A percentile compares a stretch with the other conserved stretches of the same genome.
Evolutionary conservation across 176 grass and related monocot genomes (phyloP).

Genomic region (Oryza meridionalis): DNA sequence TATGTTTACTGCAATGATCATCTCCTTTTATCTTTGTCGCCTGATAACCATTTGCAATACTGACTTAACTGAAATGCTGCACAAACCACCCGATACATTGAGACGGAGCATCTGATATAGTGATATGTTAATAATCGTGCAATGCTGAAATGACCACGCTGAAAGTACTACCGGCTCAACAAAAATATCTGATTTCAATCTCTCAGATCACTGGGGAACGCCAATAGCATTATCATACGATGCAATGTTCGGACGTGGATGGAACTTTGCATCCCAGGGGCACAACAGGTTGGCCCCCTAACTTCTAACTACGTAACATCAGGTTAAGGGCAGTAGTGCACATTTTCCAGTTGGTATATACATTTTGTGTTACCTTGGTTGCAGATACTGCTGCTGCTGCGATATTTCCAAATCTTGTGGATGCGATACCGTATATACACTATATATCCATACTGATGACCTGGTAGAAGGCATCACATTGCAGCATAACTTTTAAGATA

Average conservation of each 20-base stretch:
- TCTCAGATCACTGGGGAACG: neutral
- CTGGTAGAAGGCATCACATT: neutral
- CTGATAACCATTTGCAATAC: neutral
- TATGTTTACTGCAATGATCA: neutral
- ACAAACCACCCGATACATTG: neutral
- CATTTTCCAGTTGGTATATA: slow-evolving; percentile 5
- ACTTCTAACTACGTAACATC: neutral
- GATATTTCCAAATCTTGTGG: neutral
- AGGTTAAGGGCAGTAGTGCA: slow-evolving; percentile 19
- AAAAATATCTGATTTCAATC: neutral
- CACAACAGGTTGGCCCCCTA: neutral
- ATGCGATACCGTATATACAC: neutral
- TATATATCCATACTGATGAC: neutral
- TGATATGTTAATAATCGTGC: neutral
- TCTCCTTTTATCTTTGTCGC: neutral
- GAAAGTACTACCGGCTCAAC: neutral
- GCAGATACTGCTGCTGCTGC: neutral
- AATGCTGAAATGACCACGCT: neutral
- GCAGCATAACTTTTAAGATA: neutral
- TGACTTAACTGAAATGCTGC: neutral
- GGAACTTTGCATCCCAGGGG: neutral
- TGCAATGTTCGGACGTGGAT: neutral
- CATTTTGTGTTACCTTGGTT: neutral
- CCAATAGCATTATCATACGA: neutral
- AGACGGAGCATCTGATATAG: neutral